A percentile compares a stretch with the other conserved stretches of the same genome.
Evolutionary conservation across 1,139 yeast species (phyloP).

Genomic region (Pichia sp.): DNA sequence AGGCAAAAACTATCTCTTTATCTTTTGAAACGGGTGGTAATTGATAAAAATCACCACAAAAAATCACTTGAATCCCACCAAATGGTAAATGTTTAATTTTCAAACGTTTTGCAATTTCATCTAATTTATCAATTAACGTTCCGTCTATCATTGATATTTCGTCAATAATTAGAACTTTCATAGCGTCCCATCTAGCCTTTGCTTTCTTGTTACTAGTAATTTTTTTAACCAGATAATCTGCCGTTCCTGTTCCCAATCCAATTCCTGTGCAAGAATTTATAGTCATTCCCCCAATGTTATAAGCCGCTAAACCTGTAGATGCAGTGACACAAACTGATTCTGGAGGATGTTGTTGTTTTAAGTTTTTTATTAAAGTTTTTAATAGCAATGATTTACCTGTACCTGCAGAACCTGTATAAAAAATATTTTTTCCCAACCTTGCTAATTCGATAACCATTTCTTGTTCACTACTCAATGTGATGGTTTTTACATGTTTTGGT

Average conservation of each 20-base stretch:
- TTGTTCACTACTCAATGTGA: slow-evolving; percentile 64
- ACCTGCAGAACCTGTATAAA: slow-evolving; percentile 95
- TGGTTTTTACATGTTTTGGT: slow-evolving; percentile 28
- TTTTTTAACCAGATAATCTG: slow-evolving; percentile 42
- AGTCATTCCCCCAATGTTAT: slow-evolving; percentile 84
- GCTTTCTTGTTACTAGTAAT: slow-evolving; percentile 52
- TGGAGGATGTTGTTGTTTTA: slow-evolving; percentile 37
- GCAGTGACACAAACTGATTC: slow-evolving; percentile 78
- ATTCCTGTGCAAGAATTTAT: slow-evolving; percentile 83
- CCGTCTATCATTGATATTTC: slow-evolving; percentile 91
- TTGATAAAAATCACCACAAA: slow-evolving; percentile 89
- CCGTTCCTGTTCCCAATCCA: slow-evolving; percentile 59
- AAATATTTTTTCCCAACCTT: slow-evolving; percentile 53
- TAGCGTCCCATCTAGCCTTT: slow-evolving; percentile 51
- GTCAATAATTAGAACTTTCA: slow-evolving; percentile 69
- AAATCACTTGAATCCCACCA: slow-evolving; percentile 82
- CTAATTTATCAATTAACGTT: slow-evolving; percentile 61
- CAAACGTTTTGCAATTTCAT: slow-evolving; percentile 53
- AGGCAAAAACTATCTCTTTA: slow-evolving; percentile 51
- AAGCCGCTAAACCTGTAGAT: slow-evolving; percentile 89
- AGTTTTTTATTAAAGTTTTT: slow-evolving; percentile 57
- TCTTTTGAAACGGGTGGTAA: slow-evolving; percentile 70
- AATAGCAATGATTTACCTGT: slow-evolving; percentile 86
- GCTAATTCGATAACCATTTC: slow-evolving; percentile 60
- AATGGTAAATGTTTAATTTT: slow-evolving; percentile 52